Conservation (phyloP, 176 grass and related monocot species). For the Cymbopogon citratus region DNA sequence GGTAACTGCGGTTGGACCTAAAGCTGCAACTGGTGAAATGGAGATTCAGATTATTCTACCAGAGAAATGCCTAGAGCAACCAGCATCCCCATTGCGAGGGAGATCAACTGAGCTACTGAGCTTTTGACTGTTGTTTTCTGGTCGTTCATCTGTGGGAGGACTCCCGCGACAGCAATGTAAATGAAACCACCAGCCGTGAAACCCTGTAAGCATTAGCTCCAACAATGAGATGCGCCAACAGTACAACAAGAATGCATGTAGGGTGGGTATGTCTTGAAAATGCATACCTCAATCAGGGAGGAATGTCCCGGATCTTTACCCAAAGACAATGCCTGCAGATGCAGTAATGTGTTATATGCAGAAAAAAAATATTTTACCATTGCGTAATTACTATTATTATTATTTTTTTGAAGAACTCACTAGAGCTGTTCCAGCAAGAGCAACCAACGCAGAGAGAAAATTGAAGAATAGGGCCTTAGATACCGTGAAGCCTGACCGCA, state of each 20-base stretch:
- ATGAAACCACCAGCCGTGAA: constrained; percentile 98
- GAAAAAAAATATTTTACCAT: not conserved
- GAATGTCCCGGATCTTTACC: constrained; percentile 97
- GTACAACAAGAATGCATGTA: not conserved
- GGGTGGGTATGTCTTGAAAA: not conserved
- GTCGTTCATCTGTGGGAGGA: constrained; percentile 82
- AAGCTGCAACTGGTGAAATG: constrained; percentile 7
- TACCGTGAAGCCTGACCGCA: constrained; percentile 84
- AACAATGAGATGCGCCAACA: not conserved
- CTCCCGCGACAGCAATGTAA: constrained; percentile 95
- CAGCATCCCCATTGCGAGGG: constrained; percentile 69
- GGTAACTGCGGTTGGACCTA: not conserved
- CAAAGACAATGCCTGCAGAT: constrained; percentile 66
- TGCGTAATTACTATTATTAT: no score
- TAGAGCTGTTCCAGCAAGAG: constrained; percentile 93
- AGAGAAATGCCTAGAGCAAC: constrained; percentile 80
- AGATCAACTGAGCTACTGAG: constrained; percentile 60
- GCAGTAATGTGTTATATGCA: not conserved
- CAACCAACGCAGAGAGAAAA: constrained; percentile 86
- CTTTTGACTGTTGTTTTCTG: constrained; percentile 71
- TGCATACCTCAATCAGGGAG: constrained; percentile 78
- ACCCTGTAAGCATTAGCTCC: constrained; percentile 44
- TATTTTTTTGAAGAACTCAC: constrained; percentile 36
- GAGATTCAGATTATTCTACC: constrained; percentile 49
- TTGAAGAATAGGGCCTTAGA: constrained; percentile 90